Base-by-base conservation (phyloP, 106 monocot species). In the Gastrodia elata region DNA sequence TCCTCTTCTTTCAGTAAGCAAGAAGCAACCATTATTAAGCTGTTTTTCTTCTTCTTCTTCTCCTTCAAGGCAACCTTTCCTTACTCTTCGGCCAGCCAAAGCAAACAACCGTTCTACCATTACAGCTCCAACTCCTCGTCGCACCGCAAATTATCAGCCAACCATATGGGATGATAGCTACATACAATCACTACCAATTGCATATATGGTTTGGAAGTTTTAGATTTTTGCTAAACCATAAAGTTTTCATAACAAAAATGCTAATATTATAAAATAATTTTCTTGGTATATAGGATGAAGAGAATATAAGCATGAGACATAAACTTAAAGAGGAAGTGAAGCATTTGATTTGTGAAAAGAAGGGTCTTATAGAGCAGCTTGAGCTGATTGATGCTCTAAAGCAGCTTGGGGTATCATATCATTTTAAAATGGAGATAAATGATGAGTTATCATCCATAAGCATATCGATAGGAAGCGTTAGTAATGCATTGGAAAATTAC, bases 371-470 rank as follows among this genome's bases (percentile, higher is more conserved):
- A 0, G 61, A 56, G 5, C 71, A 37, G 39, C 82, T 82, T 58
- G 61, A 69, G 35, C 40, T 78, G 18, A 36, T 78, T 11, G 82
- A 82, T 24, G 61, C 41, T 0, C 26, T 82, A 11, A 69, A 64
- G 27, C 73, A 68, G 11, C 74, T 82, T 5, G 82, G 82, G 15
- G 36, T 82, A 22, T 58, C 49, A 0, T 82, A 82, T 69, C 82
- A 74, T 59, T 82, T 82, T 43, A 70, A 78, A 20, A 37, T 36
- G 37, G 78, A 78, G 74, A 82, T 82, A 44, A 78, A 78, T 10
- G 69, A 59, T 15, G 8, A 61, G 6, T 7, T 78, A 16, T n/a
- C 10, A 18, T 72, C 65, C 5, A 65, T 76, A 18, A 67, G 18
- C 20, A 37, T 7, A 52, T 52, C 67, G 2, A 72, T 64, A 15